Evolutionary conservation across 2,329 filamentous ascomycete species (phyloP), one percentile per base, ranked within the genome.

Genomic region (Exophiala lecanii-corni): DNA sequence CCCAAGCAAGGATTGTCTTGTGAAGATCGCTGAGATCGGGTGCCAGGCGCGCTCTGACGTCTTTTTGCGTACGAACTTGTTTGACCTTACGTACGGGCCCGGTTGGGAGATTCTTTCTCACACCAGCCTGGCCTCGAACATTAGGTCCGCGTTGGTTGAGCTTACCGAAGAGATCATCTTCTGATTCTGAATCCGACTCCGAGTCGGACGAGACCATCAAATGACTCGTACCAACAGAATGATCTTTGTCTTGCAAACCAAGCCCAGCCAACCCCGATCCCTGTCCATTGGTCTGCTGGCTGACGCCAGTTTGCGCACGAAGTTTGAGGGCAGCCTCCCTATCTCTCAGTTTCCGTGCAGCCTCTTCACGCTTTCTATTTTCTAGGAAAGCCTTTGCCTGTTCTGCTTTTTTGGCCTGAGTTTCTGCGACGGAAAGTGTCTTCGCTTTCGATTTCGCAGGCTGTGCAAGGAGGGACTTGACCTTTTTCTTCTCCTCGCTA

Each of bases 1-100:
- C 86, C 92, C 92, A 98, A 43, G 84, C 78, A 2, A 98, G 77
- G 38, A 98, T 88, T 13, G 83, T 83, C 56, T 85, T 82, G 61
- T 97, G 92, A 20, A 98, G 69, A 12, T 79, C 74, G 26, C 88
- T 84, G 67, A 98, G 84, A 53, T 94, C 87, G 5, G 94, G 92
- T 21, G 89, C 85, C 47, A 98, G 74, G 50, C 92, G 84, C 51
- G 92, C 91, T 55, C 91, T 84, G 80, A 96, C 91, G 65, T 98
- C 92, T 64, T 94, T 94, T 34, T 84, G 80, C 12, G 89, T 91
- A 37, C 91, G 80, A 50, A 83, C 74, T 39, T 88, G 78, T 61
- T 87, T 86, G 53, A 79, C 71, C 68, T 96, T 95, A 66, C 88
- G 91, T 43, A 94, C 81, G 0, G 91, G 91, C 10, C 80, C 81